Conservation (phyloP, 73 alveolate species). For the Stentor roeselii region DNA sequence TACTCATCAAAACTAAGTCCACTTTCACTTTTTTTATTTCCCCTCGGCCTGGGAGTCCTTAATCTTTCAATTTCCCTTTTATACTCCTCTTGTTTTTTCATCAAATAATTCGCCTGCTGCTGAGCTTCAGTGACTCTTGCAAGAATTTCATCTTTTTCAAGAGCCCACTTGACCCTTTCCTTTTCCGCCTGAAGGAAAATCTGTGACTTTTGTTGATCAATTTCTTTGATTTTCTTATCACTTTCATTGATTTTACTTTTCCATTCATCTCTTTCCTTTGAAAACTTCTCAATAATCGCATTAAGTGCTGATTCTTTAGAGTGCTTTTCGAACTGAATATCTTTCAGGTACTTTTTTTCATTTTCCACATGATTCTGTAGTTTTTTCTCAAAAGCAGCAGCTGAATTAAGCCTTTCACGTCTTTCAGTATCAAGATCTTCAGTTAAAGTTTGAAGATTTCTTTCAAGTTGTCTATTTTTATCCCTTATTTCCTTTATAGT, state of each 20-base stretch:
- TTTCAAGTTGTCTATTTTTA: slow-evolving; percentile 74
- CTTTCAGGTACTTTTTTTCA: slow-evolving; percentile 69
- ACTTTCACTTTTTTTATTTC: background rate
- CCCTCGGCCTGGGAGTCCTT: slow-evolving; percentile 39
- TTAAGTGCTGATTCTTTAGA: slow-evolving; percentile 75
- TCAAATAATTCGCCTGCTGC: slow-evolving; percentile 55
- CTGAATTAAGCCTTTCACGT: slow-evolving; percentile 69
- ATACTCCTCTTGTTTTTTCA: slow-evolving; percentile 72
- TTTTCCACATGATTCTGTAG: slow-evolving; percentile 65
- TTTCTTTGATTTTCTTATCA: slow-evolving; percentile 76
- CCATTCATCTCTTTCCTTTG: slow-evolving; percentile 78
- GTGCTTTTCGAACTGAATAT: slow-evolving; percentile 52
- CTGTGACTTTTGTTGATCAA: slow-evolving; percentile 73
- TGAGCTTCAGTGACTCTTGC: slow-evolving; percentile 65
- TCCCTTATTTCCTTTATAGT: slow-evolving; percentile 36
- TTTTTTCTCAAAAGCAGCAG: slow-evolving; percentile 78
- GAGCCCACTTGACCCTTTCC: slow-evolving; percentile 91
- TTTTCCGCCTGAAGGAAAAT: slow-evolving; percentile 78
- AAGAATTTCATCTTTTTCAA: slow-evolving; percentile 76
- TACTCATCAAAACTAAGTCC: background rate
- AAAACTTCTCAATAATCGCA: slow-evolving; percentile 61
- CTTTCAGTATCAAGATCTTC: slow-evolving; percentile 76
- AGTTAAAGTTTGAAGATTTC: slow-evolving; percentile 73
- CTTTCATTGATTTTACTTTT: slow-evolving; percentile 72
- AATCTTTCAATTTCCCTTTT: slow-evolving; percentile 88